Percentiles rank a stretch among this genome's conserved stretches.
Evolutionary conservation across 495 filamentous ascomycete species (phyloP).

Genomic region (Stereocaulon alpinum): DNA sequence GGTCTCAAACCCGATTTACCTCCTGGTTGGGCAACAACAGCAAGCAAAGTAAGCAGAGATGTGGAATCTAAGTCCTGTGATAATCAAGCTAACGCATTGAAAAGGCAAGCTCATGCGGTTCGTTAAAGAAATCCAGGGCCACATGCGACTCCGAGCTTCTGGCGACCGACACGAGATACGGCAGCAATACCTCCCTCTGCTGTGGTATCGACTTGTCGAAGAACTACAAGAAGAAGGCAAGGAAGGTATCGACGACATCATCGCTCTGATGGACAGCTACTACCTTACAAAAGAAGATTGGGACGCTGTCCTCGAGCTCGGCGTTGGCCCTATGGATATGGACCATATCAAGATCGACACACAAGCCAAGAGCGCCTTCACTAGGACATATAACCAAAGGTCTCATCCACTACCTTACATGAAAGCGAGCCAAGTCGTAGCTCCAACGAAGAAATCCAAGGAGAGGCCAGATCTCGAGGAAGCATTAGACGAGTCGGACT

Average conservation of each 20-base stretch:
- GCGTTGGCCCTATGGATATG: slow-evolving; percentile 72
- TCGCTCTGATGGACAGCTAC: slow-evolving; percentile 93
- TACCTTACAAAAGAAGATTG: slow-evolving; percentile 94
- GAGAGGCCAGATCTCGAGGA: slow-evolving; percentile 92
- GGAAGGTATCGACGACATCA: slow-evolving; percentile 60
- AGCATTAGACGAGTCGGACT: slow-evolving; percentile 86
- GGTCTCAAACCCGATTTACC: slow-evolving; percentile 56
- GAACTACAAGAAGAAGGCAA: slow-evolving; percentile 62
- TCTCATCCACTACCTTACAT: slow-evolving; percentile 93
- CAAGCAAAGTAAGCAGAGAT: slow-evolving; percentile 49
- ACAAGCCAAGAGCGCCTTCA: slow-evolving; percentile 81
- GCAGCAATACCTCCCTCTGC: slow-evolving; percentile 80
- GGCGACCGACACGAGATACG: slow-evolving; percentile 92
- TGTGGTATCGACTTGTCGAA: slow-evolving; percentile 76
- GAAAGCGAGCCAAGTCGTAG: slow-evolving; percentile 70
- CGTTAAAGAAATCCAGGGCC: slow-evolving; percentile 89
- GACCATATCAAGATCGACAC: slow-evolving; percentile 65
- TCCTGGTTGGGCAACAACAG: slow-evolving; percentile 92
- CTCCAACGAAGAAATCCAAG: slow-evolving; percentile 57
- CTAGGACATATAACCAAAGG: slow-evolving; percentile 73
- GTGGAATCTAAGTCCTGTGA: not conserved
- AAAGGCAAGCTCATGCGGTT: slow-evolving; percentile 69
- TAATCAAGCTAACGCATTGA: slow-evolving; percentile 17
- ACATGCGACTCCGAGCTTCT: slow-evolving; percentile 85
- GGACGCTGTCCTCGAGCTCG: slow-evolving; percentile 84